A percentile compares a stretch with the other conserved stretches of the same genome.
These are phyloP conservation scores for Nannochloris sp. DNA, from an alignment of 139 green algal species.

Conservation along the genomic window DNA sequence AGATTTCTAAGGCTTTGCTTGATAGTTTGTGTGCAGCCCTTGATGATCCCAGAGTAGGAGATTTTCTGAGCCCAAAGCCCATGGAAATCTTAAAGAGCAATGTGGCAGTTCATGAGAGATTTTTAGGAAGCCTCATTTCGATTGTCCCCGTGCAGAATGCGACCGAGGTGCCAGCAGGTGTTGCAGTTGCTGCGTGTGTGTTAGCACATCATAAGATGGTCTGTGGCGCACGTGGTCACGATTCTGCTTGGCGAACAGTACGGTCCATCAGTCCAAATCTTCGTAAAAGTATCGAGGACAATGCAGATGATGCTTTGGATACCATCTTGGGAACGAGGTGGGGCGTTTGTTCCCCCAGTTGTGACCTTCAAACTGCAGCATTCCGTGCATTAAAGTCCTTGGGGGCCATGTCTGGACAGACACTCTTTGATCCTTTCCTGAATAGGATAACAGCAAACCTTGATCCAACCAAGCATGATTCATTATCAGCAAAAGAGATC, in stretches of 20 bases:
- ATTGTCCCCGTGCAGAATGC: slow-evolving; percentile 2
- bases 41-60: no score
- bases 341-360: no score
- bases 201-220: slow-evolving; percentile 49
- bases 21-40: no score
- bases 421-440: slow-evolving; percentile 27
- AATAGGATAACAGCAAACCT: slow-evolving; percentile 22
- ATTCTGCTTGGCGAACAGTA: no score
- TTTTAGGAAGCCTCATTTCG: slow-evolving; percentile 1
- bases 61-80: no score
- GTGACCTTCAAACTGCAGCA: slow-evolving; percentile 12
- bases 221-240: no score
- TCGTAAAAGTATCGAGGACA: no score
- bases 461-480: slow-evolving; percentile 39
- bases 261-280: no score
- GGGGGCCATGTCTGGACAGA: slow-evolving; percentile 30
- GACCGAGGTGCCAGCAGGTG: not conserved
- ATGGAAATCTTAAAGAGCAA: no score
- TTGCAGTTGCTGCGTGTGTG: slow-evolving; percentile 32
- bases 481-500: slow-evolving; percentile 37
- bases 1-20: no score
- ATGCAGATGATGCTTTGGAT: no score
- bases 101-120: not conserved
- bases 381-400: slow-evolving; percentile 37
- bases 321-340: no score